Percentiles rank a stretch among this genome's conserved stretches.
These are phyloP conservation scores for Vitellaria paradoxa DNA, from an alignment of 179 eudicot species.

Conservation along the genomic window DNA sequence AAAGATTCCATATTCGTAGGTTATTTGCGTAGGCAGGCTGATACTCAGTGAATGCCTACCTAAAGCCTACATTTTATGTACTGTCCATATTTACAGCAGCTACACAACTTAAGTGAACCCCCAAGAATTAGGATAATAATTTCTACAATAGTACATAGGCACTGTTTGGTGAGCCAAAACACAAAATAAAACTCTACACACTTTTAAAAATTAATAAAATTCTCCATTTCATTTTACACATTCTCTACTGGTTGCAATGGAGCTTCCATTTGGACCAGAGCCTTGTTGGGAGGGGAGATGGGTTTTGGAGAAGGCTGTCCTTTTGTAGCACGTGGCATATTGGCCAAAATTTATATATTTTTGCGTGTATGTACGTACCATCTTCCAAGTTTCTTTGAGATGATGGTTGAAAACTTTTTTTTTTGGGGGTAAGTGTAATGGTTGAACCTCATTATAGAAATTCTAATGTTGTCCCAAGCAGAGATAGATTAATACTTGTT, in stretches of 20 bases:
- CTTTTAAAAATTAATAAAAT: no score
- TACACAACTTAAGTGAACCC: constrained; percentile 47
- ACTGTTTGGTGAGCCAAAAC: no score
- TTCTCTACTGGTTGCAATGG: background rate
- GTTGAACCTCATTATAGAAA: background rate
- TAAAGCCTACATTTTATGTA: constrained; percentile 58
- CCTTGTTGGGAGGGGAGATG: background rate
- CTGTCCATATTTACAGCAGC: constrained; percentile 77
- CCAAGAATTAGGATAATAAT: constrained; percentile 72
- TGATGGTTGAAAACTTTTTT: no score
- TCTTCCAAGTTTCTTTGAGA: background rate
- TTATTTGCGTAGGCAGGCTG: no score
- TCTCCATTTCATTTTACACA: no score
- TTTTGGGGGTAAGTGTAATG: no score
- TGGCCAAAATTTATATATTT: no score
- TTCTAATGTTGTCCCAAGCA: background rate
- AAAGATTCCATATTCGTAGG: constrained; percentile 35
- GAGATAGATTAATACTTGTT: background rate
- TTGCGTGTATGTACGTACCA: no score
- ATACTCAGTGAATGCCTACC: constrained; percentile 57
- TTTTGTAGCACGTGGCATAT: no score
- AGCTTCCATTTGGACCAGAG: background rate
- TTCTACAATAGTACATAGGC: no score
- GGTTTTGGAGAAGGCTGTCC: background rate
- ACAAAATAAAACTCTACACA: no score